These are phyloP conservation scores for Diaporthe amygdali DNA, from an alignment of 2,329 filamentous ascomycete species.

Conservation along the genomic window DNA sequence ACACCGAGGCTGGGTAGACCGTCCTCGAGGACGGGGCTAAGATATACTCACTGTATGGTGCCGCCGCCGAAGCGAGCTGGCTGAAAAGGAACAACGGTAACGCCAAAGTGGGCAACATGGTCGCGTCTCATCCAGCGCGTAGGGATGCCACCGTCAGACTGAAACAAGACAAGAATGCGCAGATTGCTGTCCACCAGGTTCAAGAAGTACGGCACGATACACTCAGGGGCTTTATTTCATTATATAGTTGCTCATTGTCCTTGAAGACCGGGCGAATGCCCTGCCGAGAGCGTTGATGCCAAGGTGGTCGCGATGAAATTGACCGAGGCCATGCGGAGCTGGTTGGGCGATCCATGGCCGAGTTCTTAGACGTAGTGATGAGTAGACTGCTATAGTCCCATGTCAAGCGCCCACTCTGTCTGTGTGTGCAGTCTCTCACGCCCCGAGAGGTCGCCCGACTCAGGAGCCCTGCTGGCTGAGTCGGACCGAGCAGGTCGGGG, in stretches of 20 bases:
- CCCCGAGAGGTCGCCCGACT: neutral
- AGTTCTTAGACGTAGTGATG: neutral
- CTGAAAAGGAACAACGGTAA: neutral
- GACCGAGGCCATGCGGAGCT: conserved; percentile 3
- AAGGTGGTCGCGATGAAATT: conserved; percentile 1
- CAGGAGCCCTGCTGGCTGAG: neutral
- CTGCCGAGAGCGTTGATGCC: neutral
- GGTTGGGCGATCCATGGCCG: neutral
- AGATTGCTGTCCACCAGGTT: neutral
- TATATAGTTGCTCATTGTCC: neutral
- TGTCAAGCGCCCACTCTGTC: neutral
- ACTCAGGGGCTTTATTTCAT: neutral
- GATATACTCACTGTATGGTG: conserved; percentile 28
- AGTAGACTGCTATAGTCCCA: neutral
- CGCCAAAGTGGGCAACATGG: neutral
- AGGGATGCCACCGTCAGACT: no score
- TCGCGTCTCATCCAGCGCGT: neutral
- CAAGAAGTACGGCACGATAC: no score
- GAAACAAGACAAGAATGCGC: neutral
- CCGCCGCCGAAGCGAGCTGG: neutral
- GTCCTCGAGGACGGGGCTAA: conserved; percentile 27
- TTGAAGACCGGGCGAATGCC: neutral
- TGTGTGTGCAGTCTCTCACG: neutral
- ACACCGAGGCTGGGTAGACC: conserved; percentile 24
- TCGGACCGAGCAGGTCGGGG: conserved; percentile 12